Conservation (phyloP, 108 stramenopile species). For the Licmophora abbreviata region DNA sequence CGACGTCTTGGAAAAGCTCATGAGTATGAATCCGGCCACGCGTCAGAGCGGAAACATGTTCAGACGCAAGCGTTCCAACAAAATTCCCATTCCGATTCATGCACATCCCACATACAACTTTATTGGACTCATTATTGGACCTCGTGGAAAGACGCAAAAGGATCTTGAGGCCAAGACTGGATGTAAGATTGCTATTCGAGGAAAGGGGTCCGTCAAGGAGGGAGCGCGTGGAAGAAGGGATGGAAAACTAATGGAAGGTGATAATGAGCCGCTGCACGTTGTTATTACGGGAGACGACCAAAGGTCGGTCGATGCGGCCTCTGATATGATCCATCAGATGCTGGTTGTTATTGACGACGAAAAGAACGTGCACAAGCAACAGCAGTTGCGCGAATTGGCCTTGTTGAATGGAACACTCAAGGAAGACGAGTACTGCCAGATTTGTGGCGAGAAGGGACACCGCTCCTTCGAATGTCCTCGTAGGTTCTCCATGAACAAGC, state of each 20-base stretch:
- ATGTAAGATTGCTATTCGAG: constrained; percentile 98
- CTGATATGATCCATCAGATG: constrained; percentile 88
- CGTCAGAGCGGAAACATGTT: constrained; percentile 36
- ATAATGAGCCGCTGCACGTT: constrained; percentile 94
- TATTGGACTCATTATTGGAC: constrained; percentile 94
- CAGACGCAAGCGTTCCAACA: constrained; percentile 64
- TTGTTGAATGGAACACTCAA: constrained; percentile 98
- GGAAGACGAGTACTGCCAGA: constrained; percentile 94
- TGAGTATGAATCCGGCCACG: constrained; percentile 63
- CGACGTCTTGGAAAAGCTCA: constrained; percentile 81
- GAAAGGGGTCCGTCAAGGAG: constrained; percentile 93
- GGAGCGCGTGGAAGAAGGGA: constrained; percentile 84
- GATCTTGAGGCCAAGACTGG: constrained; percentile 94
- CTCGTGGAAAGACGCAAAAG: constrained; percentile 98
- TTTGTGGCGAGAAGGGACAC: constrained; percentile 98
- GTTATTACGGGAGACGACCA: constrained; percentile 91
- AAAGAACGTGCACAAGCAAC: constrained; percentile 96
- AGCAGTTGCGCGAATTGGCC: constrained; percentile 93
- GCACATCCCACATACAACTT: constrained; percentile 93
- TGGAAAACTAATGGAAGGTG: constrained; percentile 77
- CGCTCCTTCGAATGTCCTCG: constrained; percentile 93
- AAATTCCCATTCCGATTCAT: constrained; percentile 83
- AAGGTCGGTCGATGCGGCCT: constrained; percentile 78
- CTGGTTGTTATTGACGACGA: constrained; percentile 95
- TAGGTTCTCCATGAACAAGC: constrained; percentile 46